Conservation (phyloP, 192 early-diverging fungal species). For the Coemansia interrupta region DNA sequence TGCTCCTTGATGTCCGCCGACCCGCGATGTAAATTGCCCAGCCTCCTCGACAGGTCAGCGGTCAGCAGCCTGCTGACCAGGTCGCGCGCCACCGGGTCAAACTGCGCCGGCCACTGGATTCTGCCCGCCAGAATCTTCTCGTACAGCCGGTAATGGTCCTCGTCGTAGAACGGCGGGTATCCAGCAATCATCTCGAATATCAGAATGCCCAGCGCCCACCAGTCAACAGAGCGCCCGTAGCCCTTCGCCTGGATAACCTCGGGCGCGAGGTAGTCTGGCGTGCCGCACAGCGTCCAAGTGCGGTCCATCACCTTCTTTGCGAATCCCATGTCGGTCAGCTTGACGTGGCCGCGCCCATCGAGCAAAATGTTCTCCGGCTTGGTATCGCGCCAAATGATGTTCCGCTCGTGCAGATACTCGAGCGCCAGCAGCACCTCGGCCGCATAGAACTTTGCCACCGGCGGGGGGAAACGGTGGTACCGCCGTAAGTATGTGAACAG, state of each 20-base stretch:
- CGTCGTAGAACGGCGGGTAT: constrained; percentile 93
- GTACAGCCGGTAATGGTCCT: constrained; percentile 88
- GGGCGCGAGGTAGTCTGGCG: constrained; percentile 77
- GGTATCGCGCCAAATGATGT: constrained; percentile 88
- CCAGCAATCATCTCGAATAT: constrained; percentile 96
- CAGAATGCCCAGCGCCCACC: constrained; percentile 91
- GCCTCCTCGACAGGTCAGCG: constrained; percentile 77
- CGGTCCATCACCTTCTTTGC: constrained; percentile 76
- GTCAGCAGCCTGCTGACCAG: constrained; percentile 77
- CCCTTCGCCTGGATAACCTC: constrained; percentile 88
- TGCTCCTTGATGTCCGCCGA: constrained; percentile 90
- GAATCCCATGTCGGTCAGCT: constrained; percentile 87
- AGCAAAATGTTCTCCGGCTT: constrained; percentile 87
- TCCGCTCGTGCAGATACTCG: constrained; percentile 81
- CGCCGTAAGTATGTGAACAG: constrained; percentile 75
- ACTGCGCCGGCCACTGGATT: constrained; percentile 81
- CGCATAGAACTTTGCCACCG: constrained; percentile 86
- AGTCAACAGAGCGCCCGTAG: constrained; percentile 89
- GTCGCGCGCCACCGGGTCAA: constrained; percentile 79
- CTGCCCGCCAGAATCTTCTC: constrained; percentile 88
- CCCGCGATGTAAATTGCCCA: constrained; percentile 82
- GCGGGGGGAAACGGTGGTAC: constrained; percentile 79
- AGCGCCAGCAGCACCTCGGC: constrained; percentile 85
- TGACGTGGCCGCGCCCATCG: constrained; percentile 72
- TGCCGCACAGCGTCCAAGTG: constrained; percentile 79